phyloP scores from a whole-genome alignment of 768 basidiomycete species.

The Sporobolomyces pararoseus region DNA sequence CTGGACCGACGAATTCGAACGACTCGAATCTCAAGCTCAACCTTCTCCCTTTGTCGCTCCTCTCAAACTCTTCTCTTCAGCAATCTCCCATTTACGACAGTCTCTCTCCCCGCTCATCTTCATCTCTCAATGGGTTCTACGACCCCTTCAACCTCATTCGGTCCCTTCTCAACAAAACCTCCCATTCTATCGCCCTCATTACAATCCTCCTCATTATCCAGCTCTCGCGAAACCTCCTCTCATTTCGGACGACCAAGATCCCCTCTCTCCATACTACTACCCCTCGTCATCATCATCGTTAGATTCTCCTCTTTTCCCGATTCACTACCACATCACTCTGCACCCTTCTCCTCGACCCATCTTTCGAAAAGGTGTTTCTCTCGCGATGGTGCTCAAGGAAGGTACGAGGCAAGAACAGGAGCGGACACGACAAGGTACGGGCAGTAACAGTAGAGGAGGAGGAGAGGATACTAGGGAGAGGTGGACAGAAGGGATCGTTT shows the following conservation, averaged over 20 bases:
- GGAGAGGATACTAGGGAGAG: too few relatives aligned
- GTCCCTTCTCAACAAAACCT: not conserved
- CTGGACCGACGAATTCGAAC: constrained; percentile 68
- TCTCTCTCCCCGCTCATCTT: constrained; percentile 57
- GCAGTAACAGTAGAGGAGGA: not conserved
- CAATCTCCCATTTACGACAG: constrained; percentile 56
- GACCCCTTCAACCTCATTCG: constrained; percentile 28
- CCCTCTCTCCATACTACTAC: not conserved
- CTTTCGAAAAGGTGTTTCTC: not conserved
- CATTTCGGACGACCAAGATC: not conserved
- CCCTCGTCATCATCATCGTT: not conserved
- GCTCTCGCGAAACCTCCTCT: not conserved
- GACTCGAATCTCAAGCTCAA: constrained; percentile 49
- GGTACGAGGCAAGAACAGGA: too few relatives aligned
- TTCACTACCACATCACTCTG: constrained; percentile 24
- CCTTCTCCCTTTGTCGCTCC: constrained; percentile 48
- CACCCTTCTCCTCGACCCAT: constrained; percentile 11
- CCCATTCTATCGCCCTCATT: constrained; percentile 23
- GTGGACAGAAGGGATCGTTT: constrained; percentile 21
- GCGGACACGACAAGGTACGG: too few relatives aligned
- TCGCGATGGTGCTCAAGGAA: not conserved
- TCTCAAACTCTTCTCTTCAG: constrained; percentile 55
- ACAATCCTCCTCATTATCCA: constrained; percentile 18
- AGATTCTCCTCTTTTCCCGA: not conserved
- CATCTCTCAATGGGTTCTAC: constrained; percentile 64